Percentiles rank a stretch among this genome's conserved stretches.
Conservation (phyloP, 352 stramenopile species). For the Elongisporangium prolatum region DNA sequence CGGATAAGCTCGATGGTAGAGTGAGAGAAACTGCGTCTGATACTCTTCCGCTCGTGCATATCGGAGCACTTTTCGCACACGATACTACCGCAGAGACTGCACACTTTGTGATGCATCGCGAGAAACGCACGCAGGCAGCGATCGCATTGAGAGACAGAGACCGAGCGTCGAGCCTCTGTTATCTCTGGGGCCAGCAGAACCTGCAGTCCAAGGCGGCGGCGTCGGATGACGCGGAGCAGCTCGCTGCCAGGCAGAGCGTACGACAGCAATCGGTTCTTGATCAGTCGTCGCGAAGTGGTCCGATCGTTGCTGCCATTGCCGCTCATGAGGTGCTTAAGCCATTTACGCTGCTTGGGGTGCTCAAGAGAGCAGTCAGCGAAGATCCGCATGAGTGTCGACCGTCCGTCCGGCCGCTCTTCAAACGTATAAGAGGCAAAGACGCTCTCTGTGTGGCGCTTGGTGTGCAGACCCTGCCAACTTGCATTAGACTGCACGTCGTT, state of each 20-base stretch:
- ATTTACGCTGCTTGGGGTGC: conserved; percentile 2
- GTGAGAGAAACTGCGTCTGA: conserved; percentile 2
- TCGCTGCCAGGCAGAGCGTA: conserved; percentile 20
- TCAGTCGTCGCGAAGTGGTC: conserved; percentile 1
- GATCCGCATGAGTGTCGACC: conserved; percentile 33
- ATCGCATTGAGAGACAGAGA: conserved; percentile 27
- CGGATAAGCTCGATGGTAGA: conserved; percentile 16
- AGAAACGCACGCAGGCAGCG: conserved; percentile 37
- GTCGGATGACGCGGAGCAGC: conserved; percentile 31
- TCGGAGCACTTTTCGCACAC: conserved; percentile 42
- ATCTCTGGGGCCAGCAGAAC: conserved; percentile 23
- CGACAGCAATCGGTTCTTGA: conserved; percentile 15
- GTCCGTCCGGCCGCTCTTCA: conserved; percentile 24
- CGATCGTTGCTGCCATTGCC: not conserved
- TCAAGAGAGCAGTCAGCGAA: conserved; percentile 30
- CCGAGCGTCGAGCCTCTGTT: conserved; percentile 15
- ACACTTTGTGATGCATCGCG: conserved; percentile 25
- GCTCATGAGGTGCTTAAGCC: not conserved
- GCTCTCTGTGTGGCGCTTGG: not conserved
- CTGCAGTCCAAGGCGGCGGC: conserved; percentile 43
- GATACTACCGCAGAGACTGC: conserved; percentile 40
- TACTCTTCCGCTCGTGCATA: conserved; percentile 23
- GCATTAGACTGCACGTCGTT: conserved; percentile 7
- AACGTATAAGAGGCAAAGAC: conserved; percentile 36
- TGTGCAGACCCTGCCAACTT: not conserved